Evolutionary conservation across 345 rosid species (phyloP).

Genomic region (Physaria fendleri): DNA sequence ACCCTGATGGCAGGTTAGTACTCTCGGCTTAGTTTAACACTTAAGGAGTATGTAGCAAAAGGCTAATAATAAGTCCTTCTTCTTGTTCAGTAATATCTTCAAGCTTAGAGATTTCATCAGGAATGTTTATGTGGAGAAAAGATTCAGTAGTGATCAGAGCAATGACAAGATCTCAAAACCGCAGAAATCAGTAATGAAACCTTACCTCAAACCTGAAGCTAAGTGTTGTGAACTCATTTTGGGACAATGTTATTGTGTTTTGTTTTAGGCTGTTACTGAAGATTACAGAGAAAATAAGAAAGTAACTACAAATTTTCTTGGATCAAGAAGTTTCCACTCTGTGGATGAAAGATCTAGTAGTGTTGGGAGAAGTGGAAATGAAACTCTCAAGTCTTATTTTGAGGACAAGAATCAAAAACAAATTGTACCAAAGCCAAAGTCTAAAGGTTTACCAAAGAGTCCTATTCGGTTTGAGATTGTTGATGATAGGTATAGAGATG

Average conservation of each 20-base stretch:
- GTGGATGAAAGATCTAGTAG: constrained; percentile 35
- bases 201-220: background rate
- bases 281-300: constrained; percentile 39
- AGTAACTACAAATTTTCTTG: constrained; percentile 27
- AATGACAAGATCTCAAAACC: constrained; percentile 38
- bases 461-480: constrained; percentile 75
- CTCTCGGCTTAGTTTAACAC: background rate
- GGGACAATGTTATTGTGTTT: background rate
- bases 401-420: constrained; percentile 56
- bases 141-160: constrained; percentile 45
- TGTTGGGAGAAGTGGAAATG: constrained; percentile 40
- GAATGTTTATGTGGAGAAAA: constrained; percentile 74
- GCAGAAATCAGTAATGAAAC: constrained; percentile 49
- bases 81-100: constrained; percentile 56
- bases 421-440: constrained; percentile 37
- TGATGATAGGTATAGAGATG: constrained; percentile 72
- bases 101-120: constrained; percentile 73
- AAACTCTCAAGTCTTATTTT: constrained; percentile 33
- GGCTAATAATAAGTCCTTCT: constrained; percentile 24
- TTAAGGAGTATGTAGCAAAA: background rate
- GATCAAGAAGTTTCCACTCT: constrained; percentile 38
- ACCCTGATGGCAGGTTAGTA: constrained; percentile 74
- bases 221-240: background rate
- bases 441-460: constrained; percentile 42
- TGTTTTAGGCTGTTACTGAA: constrained; percentile 40